Evolutionary conservation across 495 filamentous ascomycete genomes (phyloP).

Genomic region (Extremus antarcticus): DNA sequence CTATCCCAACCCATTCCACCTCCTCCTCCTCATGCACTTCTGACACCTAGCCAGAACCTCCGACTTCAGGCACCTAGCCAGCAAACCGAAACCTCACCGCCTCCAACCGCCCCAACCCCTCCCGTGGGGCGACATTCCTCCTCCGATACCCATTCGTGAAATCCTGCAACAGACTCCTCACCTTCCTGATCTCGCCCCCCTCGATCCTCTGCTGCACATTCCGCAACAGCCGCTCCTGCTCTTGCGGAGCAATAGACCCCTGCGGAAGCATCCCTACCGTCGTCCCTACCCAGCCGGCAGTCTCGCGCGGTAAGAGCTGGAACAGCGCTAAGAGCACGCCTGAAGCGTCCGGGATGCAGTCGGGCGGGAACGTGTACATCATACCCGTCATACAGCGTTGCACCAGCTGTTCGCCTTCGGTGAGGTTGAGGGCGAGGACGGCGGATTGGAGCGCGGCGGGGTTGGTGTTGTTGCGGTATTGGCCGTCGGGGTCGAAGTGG

Average conservation of each 20-base stretch:
- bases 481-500: constrained; percentile 42
- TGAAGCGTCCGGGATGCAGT: constrained; percentile 88
- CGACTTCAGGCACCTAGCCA: not conserved
- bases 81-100: constrained; percentile 72
- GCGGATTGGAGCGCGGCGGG: constrained; percentile 35
- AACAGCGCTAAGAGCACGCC: constrained; percentile 84
- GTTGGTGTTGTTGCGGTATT: constrained; percentile 31
- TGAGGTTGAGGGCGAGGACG: constrained; percentile 58
- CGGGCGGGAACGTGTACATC: constrained; percentile 96
- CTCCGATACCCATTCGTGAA: constrained; percentile 91
- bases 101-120: constrained; percentile 76
- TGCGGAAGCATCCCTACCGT: constrained; percentile 74
- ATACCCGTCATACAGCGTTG: constrained; percentile 87
- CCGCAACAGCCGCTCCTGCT: constrained; percentile 39
- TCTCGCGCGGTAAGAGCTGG: constrained; percentile 69
- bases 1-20: too few species aligned
- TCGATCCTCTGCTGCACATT: constrained; percentile 47
- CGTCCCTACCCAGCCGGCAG: constrained; percentile 63
- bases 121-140: constrained; percentile 86
- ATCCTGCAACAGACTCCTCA: constrained; percentile 79
- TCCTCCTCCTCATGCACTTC: too few species aligned
- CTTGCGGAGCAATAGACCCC: constrained; percentile 58
- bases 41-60: too few species aligned
- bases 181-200: constrained; percentile 63
- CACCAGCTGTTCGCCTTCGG: constrained; percentile 65